Base-by-base conservation (phyloP, 2,329 filamentous ascomycete genomes). In the Aspergillus puulaauensis region DNA sequence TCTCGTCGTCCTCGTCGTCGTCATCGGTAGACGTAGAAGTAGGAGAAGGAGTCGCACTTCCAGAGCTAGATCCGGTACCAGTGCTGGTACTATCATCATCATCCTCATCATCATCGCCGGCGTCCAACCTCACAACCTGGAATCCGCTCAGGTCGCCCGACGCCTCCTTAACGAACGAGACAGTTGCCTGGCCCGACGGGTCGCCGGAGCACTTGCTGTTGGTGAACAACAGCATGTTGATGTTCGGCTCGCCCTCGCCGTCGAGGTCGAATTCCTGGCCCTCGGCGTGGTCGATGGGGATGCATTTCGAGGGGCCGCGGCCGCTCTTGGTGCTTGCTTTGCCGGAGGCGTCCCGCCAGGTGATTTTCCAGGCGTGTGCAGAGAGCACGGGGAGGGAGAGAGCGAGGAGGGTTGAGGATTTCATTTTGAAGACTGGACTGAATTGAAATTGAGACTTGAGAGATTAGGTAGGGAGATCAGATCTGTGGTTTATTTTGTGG, bases 141-240 rank as follows among this genome's bases (percentile, higher is more conserved):
- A 62, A 62, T 1, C 58, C 53, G 8, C 37, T 31, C 2, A 62
- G 27, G 15, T 51, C 58, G 7, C 44, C 35, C 3, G 55, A 58
- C 1, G 58, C 17, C 15, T 52, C 41, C 46, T 61, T 62, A 3
- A 40, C 19, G 31, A 54, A 62, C 3, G 14, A 24, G 21, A 54
- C 50, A 1, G 58, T 57, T 24, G 60, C 58, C 45, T 21, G 47
- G 0, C 60, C 60, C 21, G 49, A 46, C 5, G 55, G n/a, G 0
- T 56, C 45, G 35, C 53, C 60, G 6, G 33, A 45, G 39, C 60
- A 62, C 15, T 58, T 46, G 9, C 40, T 24, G 39, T 52, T 58
- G 4, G 37, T 37, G 47, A 54, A 62, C 14, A 62, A 14, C 3
- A 60, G 40, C 58, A 62, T 62, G 31, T 60, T 60, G 37, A 62